A percentile compares a stretch with the other conserved stretches of the same genome.
phyloP scores from a whole-genome alignment of 495 filamentous ascomycete species.

The Aspergillus sclerotiicarbonarius region DNA sequence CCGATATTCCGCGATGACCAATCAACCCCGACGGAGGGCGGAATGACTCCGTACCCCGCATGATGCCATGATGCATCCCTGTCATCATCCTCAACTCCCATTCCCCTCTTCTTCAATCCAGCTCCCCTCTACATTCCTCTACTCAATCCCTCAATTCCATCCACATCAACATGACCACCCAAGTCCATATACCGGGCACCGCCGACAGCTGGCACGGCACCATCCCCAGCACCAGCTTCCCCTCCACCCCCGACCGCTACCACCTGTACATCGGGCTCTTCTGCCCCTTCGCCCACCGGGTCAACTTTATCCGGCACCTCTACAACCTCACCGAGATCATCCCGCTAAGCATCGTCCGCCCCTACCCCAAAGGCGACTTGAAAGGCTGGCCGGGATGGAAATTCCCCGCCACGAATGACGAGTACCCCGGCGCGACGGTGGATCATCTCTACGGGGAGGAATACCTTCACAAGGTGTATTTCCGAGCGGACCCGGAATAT shows the following conservation, averaged over 20 bases:
- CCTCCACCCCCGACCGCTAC: constrained; percentile 68
- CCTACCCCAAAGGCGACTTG: constrained; percentile 59
- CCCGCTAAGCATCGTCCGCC: constrained; percentile 67
- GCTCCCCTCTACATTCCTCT: too few species aligned
- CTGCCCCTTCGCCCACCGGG: constrained; percentile 66
- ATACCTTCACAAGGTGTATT: constrained; percentile 54
- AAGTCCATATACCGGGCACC: constrained; percentile 24
- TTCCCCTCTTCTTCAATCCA: too few species aligned
- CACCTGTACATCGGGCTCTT: constrained; percentile 70
- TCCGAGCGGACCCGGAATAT: constrained; percentile 49
- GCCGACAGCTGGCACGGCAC: constrained; percentile 45
- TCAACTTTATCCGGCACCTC: constrained; percentile 57
- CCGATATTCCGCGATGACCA: too few species aligned
- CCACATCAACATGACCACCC: background rate
- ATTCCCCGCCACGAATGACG: constrained; percentile 45
- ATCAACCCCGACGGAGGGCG: too few species aligned
- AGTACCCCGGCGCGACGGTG: constrained; percentile 51
- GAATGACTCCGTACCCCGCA: too few species aligned
- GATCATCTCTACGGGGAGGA: constrained; percentile 49
- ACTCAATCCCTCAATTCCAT: too few species aligned
- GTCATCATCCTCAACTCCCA: too few species aligned
- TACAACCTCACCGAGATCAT: constrained; percentile 76
- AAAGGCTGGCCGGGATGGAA: constrained; percentile 51
- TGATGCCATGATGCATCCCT: too few species aligned
- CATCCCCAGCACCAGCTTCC: constrained; percentile 51